Evolutionary conservation across 78 protist species (phyloP), one percentile per base, ranked within the genome.

Genomic region (Dictyostelium discoideum): DNA sequence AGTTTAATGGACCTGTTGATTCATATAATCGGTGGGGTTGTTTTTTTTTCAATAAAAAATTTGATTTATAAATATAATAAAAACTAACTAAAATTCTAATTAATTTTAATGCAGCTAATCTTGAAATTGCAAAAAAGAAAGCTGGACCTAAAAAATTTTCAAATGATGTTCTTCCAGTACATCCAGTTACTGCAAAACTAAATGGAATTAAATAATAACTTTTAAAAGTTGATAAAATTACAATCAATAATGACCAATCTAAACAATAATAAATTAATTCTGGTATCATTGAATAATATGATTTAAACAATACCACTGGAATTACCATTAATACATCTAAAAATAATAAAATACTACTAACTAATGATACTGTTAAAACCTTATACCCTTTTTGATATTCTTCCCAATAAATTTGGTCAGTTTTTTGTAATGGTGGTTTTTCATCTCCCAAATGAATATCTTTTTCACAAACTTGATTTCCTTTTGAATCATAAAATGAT

Each of bases 391-490:
- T 13, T 26, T 69, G 78, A 26, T 69, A 69, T 8, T 69, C 20
- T n/a, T 69, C 78, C 78, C 78, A 69, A 26, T 69, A 29, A 69
- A 26, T 29, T 69, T 69, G 42, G 11, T 69, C 78, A 9, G 40
- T n/a, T 69, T 26, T 69, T 69, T 69, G 78, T 69, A 69, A 69
- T 69, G 78, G 78, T 26, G 78, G 78, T 69, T 26, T 69, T 69
- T 69, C 8, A 26, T n/a, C 32, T 3, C 78, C 78, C 39, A 69
- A 69, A 69, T 69, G 78, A 69, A 69, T 69, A 26, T 69, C 78
- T 29, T 69, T 69, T 69, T 69, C 78, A 69, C 78, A 69, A 26
- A 69, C 39, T 69, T 69, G 18, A 24, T 9, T 29, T 11, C 78
- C 78, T 3, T 26, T 69, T 69, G 78, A 29, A 69, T 69, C 22